Conservation (phyloP, 331 rosid species). For the Saraca asoca region DNA sequence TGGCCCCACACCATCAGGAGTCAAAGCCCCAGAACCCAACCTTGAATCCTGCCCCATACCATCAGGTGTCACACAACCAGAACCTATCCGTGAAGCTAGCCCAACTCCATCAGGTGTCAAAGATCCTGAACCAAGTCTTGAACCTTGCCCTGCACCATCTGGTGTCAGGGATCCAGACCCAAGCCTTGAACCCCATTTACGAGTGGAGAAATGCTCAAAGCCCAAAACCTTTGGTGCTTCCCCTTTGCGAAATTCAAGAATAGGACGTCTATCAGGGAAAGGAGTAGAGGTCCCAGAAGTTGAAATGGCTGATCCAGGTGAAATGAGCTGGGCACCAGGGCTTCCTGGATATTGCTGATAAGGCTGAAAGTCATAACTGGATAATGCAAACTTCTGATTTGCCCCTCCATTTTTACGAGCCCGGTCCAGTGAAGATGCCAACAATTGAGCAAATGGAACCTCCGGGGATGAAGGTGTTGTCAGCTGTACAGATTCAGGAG, state of each 20-base stretch:
- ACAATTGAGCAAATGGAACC: slow-evolving; percentile 96
- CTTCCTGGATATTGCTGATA: slow-evolving; percentile 90
- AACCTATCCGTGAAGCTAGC: slow-evolving; percentile 67
- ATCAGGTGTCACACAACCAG: slow-evolving; percentile 81
- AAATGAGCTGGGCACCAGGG: slow-evolving; percentile 82
- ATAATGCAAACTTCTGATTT: slow-evolving; percentile 69
- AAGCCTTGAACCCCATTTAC: slow-evolving; percentile 80
- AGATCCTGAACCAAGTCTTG: slow-evolving; percentile 90
- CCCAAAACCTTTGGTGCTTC: slow-evolving; percentile 81
- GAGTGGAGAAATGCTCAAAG: slow-evolving; percentile 69
- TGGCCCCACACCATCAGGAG: slow-evolving; percentile 68
- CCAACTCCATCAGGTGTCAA: slow-evolving; percentile 86
- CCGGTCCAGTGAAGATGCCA: slow-evolving; percentile 76
- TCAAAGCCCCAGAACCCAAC: slow-evolving; percentile 77
- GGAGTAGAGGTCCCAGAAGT: slow-evolving; percentile 95
- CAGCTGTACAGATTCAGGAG: slow-evolving; percentile 88
- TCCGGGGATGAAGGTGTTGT: slow-evolving; percentile 99
- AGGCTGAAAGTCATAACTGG: slow-evolving; percentile 79
- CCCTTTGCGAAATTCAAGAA: slow-evolving; percentile 69
- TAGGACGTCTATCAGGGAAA: slow-evolving; percentile 71
- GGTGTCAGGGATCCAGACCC: slow-evolving; percentile 97
- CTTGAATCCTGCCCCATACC: slow-evolving; percentile 72
- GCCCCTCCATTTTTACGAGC: slow-evolving; percentile 56
- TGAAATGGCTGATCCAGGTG: slow-evolving; percentile 93
- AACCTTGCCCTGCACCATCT: slow-evolving; percentile 81